A percentile compares a stretch with the other conserved stretches of the same genome.
These are phyloP conservation scores for Urostyla sp. DNA, from an alignment of 73 alveolate species.

Conservation along the genomic window DNA sequence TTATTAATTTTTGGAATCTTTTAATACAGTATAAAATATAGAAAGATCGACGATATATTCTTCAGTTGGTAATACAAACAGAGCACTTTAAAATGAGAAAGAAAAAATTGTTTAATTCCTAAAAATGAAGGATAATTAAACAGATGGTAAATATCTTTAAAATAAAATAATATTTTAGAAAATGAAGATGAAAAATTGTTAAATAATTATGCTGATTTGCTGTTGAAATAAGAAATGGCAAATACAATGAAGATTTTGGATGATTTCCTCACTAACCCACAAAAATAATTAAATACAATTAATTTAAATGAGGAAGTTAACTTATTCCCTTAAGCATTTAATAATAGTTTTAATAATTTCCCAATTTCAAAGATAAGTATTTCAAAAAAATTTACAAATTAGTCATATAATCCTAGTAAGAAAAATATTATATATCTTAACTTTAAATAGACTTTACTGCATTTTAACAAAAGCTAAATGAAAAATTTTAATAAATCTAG, in stretches of 20 bases:
- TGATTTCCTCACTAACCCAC: not conserved
- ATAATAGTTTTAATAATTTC: slow-evolving; percentile 14
- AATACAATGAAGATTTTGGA: slow-evolving; percentile 15
- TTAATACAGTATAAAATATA: not conserved
- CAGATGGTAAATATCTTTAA: not conserved
- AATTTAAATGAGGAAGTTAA: slow-evolving; percentile 28
- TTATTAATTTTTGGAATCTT: not conserved
- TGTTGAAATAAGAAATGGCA: slow-evolving; percentile 42
- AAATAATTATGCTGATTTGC: not conserved
- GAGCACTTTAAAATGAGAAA: not conserved
- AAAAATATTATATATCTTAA: not conserved
- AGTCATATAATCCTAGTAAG: slow-evolving; percentile 21
- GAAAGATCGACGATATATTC: slow-evolving; percentile 37
- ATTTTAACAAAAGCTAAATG: slow-evolving; percentile 27
- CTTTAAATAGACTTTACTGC: slow-evolving; percentile 13
- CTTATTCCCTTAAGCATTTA: slow-evolving; percentile 14
- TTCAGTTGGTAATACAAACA: not conserved
- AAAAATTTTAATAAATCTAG: slow-evolving; percentile 18
- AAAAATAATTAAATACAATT: slow-evolving; percentile 3
- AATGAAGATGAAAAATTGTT: not conserved
- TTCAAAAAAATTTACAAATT: slow-evolving; percentile 21
- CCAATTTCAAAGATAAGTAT: slow-evolving; percentile 41
- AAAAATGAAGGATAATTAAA: no score
- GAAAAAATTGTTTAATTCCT: not conserved
- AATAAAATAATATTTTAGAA: not conserved